Conservation (phyloP, 176 grass and related monocot genomes). For the Thalia dealbata region DNA sequence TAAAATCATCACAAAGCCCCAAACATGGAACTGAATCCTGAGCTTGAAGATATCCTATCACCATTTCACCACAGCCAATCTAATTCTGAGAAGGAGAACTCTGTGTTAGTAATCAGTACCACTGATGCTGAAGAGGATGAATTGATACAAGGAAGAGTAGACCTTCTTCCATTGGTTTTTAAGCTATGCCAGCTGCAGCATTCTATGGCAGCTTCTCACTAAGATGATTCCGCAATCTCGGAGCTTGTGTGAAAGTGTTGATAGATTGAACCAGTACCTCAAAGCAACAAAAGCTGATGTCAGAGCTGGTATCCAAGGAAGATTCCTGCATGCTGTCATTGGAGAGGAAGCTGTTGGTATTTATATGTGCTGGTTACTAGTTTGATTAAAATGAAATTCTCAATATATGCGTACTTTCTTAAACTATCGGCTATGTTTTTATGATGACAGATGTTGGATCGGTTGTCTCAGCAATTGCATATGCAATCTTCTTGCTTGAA, state of each 20-base stretch:
- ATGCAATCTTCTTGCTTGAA: conserved; percentile 17
- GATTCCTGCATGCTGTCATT: conserved; percentile 13
- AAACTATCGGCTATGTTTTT: not conserved
- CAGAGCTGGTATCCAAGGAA: conserved; percentile 17
- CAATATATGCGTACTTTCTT: not conserved
- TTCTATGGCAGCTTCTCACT: not conserved
- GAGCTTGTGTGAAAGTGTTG: conserved; percentile 3
- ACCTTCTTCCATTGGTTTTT: conserved; percentile 4
- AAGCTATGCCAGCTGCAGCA: conserved; percentile 12
- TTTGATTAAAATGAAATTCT: not conserved
- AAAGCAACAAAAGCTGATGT: not conserved
- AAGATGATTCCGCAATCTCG: not conserved
- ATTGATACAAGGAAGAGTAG: not conserved
- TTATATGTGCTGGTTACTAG: not conserved
- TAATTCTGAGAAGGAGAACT: not conserved
- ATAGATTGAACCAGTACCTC: conserved; percentile 17
- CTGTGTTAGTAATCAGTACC: not conserved
- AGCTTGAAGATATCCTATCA: not conserved
- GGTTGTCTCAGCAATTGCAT: conserved; percentile 9
- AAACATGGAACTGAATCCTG: not conserved
- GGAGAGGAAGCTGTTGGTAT: conserved; percentile 15
- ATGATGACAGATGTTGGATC: conserved; percentile 18
- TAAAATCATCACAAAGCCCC: not conserved
- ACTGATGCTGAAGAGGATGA: not conserved
- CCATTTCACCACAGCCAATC: not conserved